Conservation (phyloP, 768 basidiomycete species). For the Amanita rimosa region DNA sequence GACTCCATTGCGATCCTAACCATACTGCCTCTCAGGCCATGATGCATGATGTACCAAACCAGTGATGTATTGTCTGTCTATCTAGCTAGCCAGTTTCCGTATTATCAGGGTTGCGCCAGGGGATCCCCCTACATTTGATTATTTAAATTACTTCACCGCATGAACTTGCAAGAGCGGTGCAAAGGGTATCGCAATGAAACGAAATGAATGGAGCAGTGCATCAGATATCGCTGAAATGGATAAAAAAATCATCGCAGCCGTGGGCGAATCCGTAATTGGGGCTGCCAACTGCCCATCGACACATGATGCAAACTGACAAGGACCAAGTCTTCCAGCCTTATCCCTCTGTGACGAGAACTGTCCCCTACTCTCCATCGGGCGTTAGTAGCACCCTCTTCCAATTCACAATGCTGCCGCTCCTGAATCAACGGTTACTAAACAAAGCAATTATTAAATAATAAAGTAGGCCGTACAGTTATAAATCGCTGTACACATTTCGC, state of each 20-base stretch:
- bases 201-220: neutral
- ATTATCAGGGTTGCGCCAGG: neutral
- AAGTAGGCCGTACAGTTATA: conserved; percentile 34
- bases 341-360: conserved; percentile 24
- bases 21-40: neutral
- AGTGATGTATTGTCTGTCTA: neutral
- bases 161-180: neutral
- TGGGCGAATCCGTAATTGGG: conserved; percentile 41
- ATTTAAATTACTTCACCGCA: neutral
- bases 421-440: conserved; percentile 13
- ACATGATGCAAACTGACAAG: conserved; percentile 77
- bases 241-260: neutral
- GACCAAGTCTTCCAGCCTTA: conserved; percentile 55
- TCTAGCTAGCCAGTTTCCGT: neutral
- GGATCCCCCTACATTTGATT: neutral
- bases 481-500: conserved; percentile 69
- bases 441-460: conserved; percentile 6
- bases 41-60: neutral
- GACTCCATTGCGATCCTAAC: conserved; percentile 18
- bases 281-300: conserved; percentile 76
- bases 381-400: conserved; percentile 62
- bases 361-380: conserved; percentile 51
- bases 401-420: conserved; percentile 35
- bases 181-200: neutral
- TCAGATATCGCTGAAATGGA: neutral